phyloP scores from a whole-genome alignment of 78 protist genomes.

The Guillardia theta region DNA sequence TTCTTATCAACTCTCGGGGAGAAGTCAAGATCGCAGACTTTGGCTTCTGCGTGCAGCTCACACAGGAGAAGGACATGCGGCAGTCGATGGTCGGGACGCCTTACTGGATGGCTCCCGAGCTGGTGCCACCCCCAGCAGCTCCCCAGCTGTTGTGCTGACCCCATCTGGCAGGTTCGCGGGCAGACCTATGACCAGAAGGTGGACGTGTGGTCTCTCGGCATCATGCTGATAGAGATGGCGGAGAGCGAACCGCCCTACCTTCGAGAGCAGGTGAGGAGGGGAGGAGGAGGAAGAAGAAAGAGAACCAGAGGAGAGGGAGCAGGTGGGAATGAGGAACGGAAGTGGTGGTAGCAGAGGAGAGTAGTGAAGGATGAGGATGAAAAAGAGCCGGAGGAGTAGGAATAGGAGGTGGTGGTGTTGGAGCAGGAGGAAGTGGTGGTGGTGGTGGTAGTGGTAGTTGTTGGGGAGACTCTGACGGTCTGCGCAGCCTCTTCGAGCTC shows the following conservation, averaged over 20 bases:
- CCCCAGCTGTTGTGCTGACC: not conserved
- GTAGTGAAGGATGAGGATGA: too few species aligned
- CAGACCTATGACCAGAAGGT: conserved; percentile 81
- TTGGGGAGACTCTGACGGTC: too few species aligned
- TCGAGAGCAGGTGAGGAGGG: too few species aligned
- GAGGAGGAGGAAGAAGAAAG: too few species aligned
- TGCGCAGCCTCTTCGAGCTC: conserved; percentile 90
- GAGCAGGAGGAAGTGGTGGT: too few species aligned
- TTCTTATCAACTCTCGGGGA: conserved; percentile 63
- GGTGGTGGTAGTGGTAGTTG: too few species aligned
- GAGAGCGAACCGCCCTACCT: conserved; percentile 88
- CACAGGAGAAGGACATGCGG: conserved; percentile 77
- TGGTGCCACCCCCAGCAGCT: conserved; percentile 29
- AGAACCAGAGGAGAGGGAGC: too few species aligned
- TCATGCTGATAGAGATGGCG: conserved; percentile 86
- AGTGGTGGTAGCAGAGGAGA: too few species aligned
- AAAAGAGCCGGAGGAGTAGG: too few species aligned
- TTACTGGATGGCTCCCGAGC: conserved; percentile 96
- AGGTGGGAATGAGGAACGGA: too few species aligned
- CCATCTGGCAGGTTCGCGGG: conserved; percentile 69
- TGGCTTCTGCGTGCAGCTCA: conserved; percentile 91
- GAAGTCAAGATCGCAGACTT: conserved; percentile 88
- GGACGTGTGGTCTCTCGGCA: conserved; percentile 94
- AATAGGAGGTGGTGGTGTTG: too few species aligned
- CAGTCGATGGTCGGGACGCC: conserved; percentile 74